Conservation (phyloP, 202 grass and related monocot genomes). For the Digitaria exilis region DNA sequence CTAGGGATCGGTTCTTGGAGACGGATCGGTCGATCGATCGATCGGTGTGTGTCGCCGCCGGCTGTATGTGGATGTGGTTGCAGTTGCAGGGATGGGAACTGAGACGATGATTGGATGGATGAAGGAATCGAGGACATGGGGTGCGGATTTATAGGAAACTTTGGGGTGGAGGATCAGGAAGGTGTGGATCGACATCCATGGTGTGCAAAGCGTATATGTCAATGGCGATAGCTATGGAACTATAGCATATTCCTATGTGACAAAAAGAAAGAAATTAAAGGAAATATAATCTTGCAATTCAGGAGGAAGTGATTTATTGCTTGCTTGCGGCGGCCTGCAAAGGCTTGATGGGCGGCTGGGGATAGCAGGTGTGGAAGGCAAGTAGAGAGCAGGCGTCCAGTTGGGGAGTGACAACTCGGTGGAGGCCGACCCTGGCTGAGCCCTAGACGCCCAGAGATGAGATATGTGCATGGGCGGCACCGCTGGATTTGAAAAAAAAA, state of each 20-base stretch:
- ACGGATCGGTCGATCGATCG: not conserved
- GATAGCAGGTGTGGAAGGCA: constrained; percentile 40
- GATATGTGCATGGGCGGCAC: too few relatives aligned
- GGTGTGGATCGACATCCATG: constrained; percentile 10
- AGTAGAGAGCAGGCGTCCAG: not conserved
- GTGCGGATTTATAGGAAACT: constrained; percentile 52
- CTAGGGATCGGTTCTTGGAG: constrained; percentile 21
- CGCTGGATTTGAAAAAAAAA: too few relatives aligned
- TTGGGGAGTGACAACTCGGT: constrained; percentile 30
- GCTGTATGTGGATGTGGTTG: not conserved
- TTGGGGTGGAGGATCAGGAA: constrained; percentile 1
- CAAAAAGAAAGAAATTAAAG: not conserved
- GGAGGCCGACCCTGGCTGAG: too few relatives aligned
- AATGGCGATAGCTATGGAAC: constrained; percentile 6
- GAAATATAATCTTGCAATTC: constrained; percentile 41
- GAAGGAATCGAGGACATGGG: not conserved
- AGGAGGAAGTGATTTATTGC: constrained; percentile 20
- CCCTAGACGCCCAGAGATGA: not conserved
- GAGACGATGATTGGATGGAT: not conserved
- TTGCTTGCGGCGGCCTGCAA: constrained; percentile 23
- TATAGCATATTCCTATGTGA: constrained; percentile 36
- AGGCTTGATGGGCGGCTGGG: not conserved
- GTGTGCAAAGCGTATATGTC: not conserved
- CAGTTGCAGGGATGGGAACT: not conserved
- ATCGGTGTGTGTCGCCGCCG: too few relatives aligned